These are phyloP conservation scores for Limonium bicolor DNA, from an alignment of 148 eudicot species.

Conservation along the genomic window DNA sequence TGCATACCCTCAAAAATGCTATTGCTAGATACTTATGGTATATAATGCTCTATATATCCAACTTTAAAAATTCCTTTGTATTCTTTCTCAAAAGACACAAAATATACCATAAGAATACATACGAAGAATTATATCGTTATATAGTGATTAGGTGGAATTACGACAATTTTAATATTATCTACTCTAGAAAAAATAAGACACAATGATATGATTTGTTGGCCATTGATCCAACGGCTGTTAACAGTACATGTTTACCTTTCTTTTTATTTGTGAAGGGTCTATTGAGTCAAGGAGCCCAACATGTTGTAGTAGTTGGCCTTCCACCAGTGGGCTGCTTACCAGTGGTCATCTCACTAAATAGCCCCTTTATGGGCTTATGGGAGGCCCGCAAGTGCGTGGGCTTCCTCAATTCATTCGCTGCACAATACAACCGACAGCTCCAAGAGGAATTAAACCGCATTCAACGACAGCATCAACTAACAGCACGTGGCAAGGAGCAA, in stretches of 20 bases:
- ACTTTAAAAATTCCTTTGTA: too few species aligned
- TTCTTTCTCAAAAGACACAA: too few species aligned
- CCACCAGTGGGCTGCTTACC: conserved; percentile 35
- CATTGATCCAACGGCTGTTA: too few species aligned
- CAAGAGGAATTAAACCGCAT: conserved; percentile 2
- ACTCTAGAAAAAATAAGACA: not conserved
- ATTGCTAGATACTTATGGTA: too few species aligned
- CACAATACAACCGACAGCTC: conserved; percentile 13
- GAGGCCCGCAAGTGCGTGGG: conserved; percentile 5
- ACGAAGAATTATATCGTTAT: not conserved
- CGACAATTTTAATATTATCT: not conserved
- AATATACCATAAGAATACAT: not conserved
- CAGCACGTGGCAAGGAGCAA: conserved; percentile 13
- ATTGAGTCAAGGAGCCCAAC: conserved; percentile 16
- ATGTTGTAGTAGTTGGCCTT: conserved; percentile 18
- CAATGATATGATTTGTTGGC: not conserved
- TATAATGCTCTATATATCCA: too few species aligned
- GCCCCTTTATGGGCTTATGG: conserved; percentile 8
- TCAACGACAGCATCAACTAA: not conserved
- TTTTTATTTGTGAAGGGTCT: conserved; percentile 18
- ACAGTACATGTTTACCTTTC: too few species aligned
- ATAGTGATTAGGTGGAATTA: not conserved
- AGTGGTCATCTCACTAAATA: conserved; percentile 15
- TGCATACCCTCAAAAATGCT: too few species aligned
- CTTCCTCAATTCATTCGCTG: not conserved